Conservation (phyloP, 1,139 yeast species). For the Hyphopichia wangnamkhiaoensis region DNA sequence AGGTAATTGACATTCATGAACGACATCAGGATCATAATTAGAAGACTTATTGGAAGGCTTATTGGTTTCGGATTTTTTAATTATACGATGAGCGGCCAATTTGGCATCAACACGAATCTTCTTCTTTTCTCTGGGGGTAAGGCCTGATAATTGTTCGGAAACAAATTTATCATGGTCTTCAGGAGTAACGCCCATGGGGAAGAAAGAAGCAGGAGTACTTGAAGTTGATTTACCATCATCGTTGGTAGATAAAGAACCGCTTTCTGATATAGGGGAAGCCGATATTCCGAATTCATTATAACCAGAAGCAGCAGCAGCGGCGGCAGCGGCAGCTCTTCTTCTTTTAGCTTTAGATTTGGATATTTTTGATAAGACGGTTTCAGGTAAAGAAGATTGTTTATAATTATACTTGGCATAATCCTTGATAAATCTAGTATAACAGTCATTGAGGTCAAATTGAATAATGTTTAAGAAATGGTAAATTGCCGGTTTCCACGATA, state of each 20-base stretch:
- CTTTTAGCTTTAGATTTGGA: constrained; percentile 10
- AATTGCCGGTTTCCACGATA: constrained; percentile 46
- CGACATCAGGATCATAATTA: constrained; percentile 51
- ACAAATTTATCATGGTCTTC: constrained; percentile 31
- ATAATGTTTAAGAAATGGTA: constrained; percentile 43
- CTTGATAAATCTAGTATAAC: constrained; percentile 36
- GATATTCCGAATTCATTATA: constrained; percentile 2
- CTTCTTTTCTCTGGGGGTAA: constrained; percentile 23
- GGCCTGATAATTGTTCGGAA: constrained; percentile 22
- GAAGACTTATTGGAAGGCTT: constrained; percentile 38
- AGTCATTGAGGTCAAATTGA: constrained; percentile 41
- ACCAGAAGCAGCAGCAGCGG: constrained; percentile 6
- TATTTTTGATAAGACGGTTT: constrained; percentile 1
- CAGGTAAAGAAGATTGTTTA: constrained; percentile 13
- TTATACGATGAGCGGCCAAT: constrained; percentile 29
- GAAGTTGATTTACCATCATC: constrained; percentile 14
- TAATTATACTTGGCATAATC: constrained; percentile 35
- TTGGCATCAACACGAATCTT: constrained; percentile 30
- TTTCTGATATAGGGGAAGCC: constrained; percentile 2
- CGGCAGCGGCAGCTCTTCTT: constrained; percentile 12
- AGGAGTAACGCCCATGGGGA: constrained; percentile 17
- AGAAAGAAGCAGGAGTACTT: constrained; percentile 15
- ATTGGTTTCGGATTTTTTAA: constrained; percentile 23
- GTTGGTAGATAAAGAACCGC: constrained; percentile 3
- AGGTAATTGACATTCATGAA: constrained; percentile 50